These are phyloP conservation scores for Graphilbum fragrans DNA, from an alignment of 2,329 filamentous ascomycete genomes.

Conservation along the genomic window DNA sequence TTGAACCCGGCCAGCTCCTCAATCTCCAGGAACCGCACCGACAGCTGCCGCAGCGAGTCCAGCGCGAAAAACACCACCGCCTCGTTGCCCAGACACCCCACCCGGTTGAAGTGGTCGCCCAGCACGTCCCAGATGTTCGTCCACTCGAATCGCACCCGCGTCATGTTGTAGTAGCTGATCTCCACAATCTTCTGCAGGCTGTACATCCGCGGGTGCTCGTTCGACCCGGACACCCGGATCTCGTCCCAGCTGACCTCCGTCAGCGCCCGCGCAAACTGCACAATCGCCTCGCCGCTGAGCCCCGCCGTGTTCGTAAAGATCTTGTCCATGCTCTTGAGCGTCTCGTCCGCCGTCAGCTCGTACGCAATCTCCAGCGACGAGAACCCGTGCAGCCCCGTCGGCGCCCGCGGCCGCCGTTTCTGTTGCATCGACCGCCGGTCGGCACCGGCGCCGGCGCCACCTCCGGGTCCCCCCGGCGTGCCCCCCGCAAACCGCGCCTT, in stretches of 20 bases:
- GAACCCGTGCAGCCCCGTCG: conserved; percentile 51
- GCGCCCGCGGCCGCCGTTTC: conserved; percentile 37
- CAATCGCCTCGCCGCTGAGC: conserved; percentile 84
- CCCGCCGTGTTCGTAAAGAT: conserved; percentile 97
- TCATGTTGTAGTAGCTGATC: conserved; percentile 99
- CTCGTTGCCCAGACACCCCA: conserved; percentile 93
- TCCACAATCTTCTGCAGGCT: conserved; percentile 97
- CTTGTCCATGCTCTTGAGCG: conserved; percentile 82
- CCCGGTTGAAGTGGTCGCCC: conserved; percentile 96
- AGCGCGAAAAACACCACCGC: conserved; percentile 95
- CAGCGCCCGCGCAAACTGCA: conserved; percentile 83
- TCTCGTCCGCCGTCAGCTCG: conserved; percentile 73
- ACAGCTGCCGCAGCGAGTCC: conserved; percentile 87
- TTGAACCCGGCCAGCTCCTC: conserved; percentile 97
- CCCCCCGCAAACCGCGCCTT: conserved; percentile 57
- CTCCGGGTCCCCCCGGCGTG: not conserved
- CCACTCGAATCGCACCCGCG: conserved; percentile 95
- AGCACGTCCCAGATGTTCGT: conserved; percentile 94
- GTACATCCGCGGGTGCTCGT: conserved; percentile 91
- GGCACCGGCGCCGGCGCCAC: conserved; percentile 28
- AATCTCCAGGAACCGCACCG: conserved; percentile 98
- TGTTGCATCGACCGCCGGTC: conserved; percentile 51
- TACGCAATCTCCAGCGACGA: conserved; percentile 67
- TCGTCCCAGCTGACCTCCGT: conserved; percentile 98
- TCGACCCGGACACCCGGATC: conserved; percentile 92